Base-by-base conservation (phyloP, 2,329 filamentous ascomycete species). In the Colletotrichum truncatum region DNA sequence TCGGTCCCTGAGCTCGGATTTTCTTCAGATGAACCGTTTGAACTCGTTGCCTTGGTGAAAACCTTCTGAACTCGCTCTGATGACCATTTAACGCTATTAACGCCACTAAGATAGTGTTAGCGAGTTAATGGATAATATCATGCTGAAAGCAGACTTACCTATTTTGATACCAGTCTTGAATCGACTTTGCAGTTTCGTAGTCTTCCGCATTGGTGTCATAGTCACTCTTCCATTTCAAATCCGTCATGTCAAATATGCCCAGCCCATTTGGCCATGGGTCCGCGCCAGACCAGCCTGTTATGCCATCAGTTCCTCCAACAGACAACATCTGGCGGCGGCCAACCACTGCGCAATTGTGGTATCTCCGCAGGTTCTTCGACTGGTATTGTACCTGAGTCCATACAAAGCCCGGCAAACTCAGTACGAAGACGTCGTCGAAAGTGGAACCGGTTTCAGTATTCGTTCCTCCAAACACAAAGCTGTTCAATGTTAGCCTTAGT, bases 271-370 rank as follows among this genome's bases (percentile, higher is more conserved):
- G 55, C 51, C 34, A 67, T 2, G 51, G 43, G 38, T 69, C 67
- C 6, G 16, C 7, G 5, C 26, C 21, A 3, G 30, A 14, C 53
- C 48, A 64, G n/a, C 49, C 63, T 4, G 30, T 53, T 14, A 21
- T 49, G 2, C 43, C 49, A 6, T 59, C 41, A 2, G 23, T 28
- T 11, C 61, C 67, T 8, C 68, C 68, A 0, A 68, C 48, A 1
- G 41, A 55, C 1, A 69, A 14, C 59, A 69, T 64, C 45, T 69
- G 68, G 39, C 63, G 57, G 6, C 61, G 64, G 11, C 68, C 66
- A 3, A 55, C 54, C 0, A 61, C 43, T 6, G 54, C 57, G 23
- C 68, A 69, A 5, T 46, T 41, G 9, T 67, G 60, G 3, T 7
- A 32, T 11, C 45, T 28, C 2, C 67, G 39, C 1, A 36, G 25